Evolutionary conservation across 2,329 filamentous ascomycete species (phyloP), one percentile per base, ranked within the genome.

Genomic region (Stemphylium lycopersici): DNA sequence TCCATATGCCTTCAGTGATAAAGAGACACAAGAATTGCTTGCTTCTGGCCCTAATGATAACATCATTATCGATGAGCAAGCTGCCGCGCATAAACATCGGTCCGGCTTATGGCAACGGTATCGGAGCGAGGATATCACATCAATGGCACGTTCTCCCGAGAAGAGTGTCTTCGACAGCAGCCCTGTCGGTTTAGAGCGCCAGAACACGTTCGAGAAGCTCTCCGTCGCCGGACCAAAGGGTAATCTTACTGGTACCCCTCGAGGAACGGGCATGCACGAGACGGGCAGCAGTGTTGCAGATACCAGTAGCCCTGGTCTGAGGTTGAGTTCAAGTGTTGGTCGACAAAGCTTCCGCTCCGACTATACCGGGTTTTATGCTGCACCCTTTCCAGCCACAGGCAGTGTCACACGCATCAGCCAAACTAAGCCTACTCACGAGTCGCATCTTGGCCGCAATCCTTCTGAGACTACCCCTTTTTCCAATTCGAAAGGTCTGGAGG

Each of bases 211-310:
- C 46, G 62, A 72, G 22, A 75, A 76, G 57, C 45, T 76, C 10
- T 62, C 69, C 2, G 26, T 67, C 3, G 50, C 73, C 18, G 75
- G 74, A 2, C 67, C 69, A 1, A 73, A 69, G 45, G 70, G 61
- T 4, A 77, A 76, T 36, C 45, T 77, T 3, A 77, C 74, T 33
- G 73, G 72, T 4, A 75, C 72, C 3, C 72, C 71, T 20, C 62
- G 55, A 45, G 74, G 72, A 8, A 76, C 68, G 15, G 68, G 69
- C 4, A 73, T 73, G 65, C 63, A 69, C 7, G 67, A 75, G 42
- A 70, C 67, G 26, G 75, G 73, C 12, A 78, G 76, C 51, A 78
- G 75, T 52, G 48, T 74, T 13, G 74, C 74, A 37, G 67, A 75
- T 39, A 71, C 61, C 6, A 77, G 73, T 52, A 75, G 73, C 31